Evolutionary conservation across 75 land plant species (phyloP).

Genomic region (Sequoia sempervirens): DNA sequence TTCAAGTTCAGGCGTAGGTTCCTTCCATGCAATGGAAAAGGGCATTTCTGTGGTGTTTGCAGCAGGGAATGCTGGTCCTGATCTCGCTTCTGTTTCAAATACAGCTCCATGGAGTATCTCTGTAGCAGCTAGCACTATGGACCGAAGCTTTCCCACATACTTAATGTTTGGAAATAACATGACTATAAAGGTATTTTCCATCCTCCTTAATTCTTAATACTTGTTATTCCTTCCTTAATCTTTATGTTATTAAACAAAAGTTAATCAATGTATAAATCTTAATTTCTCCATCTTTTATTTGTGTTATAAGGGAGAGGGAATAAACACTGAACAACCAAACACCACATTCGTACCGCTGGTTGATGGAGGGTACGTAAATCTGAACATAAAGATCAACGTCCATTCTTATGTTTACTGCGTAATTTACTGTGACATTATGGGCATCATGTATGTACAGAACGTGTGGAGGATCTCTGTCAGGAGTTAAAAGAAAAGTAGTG

Average conservation of each 20-base stretch:
- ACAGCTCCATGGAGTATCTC: constrained; percentile 29
- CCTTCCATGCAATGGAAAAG: constrained; percentile 23
- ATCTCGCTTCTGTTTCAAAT: constrained; percentile 19
- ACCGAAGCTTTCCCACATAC: constrained; percentile 31
- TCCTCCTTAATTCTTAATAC: no score
- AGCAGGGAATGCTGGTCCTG: constrained; percentile 42
- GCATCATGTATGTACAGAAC: not conserved
- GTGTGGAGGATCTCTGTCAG: constrained; percentile 7
- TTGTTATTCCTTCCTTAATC: no score
- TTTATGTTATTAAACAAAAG: no score
- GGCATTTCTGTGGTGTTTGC: constrained; percentile 25
- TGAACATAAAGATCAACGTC: no score
- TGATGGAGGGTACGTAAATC: not conserved
- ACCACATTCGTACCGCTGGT: not conserved
- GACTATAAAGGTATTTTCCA: constrained; percentile 13
- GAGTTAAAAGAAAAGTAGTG: constrained; percentile 33
- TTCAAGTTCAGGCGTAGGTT: constrained; percentile 27
- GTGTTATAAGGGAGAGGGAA: not conserved
- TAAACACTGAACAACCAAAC: not conserved
- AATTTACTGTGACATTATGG: no score
- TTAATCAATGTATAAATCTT: no score
- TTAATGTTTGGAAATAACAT: constrained; percentile 31
- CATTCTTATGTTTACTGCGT: no score
- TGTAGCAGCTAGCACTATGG: constrained; percentile 39
- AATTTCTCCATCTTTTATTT: not conserved